Evolutionary conservation across 495 filamentous ascomycete genomes (phyloP).

Genomic region (Pseudotulostoma volvatum): DNA sequence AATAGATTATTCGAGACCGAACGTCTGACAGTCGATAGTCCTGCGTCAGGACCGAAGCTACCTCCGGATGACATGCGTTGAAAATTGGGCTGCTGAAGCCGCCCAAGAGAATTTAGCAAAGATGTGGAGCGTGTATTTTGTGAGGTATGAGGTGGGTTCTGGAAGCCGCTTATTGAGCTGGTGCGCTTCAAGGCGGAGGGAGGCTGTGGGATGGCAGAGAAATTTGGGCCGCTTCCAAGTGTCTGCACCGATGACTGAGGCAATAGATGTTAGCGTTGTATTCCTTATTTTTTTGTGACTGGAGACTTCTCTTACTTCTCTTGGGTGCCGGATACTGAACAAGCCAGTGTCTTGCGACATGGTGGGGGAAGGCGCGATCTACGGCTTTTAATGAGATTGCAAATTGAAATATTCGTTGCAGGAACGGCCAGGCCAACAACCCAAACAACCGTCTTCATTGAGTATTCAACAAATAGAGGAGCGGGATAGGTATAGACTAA

Average conservation of each 20-base stretch:
- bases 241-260: slow-evolving; percentile 36
- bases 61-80: slow-evolving; percentile 65
- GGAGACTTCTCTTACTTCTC: slow-evolving; percentile 50
- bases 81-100: slow-evolving; percentile 74
- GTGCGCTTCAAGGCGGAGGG: slow-evolving; percentile 93
- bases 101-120: slow-evolving; percentile 71
- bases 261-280: slow-evolving; percentile 6
- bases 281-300: too few species aligned
- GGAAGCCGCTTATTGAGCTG: slow-evolving; percentile 56
- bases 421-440: too few species aligned
- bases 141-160: slow-evolving; percentile 45
- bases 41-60: slow-evolving; percentile 52
- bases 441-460: too few species aligned
- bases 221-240: slow-evolving; percentile 59
- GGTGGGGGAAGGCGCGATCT: slow-evolving; percentile 19
- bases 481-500: too few species aligned
- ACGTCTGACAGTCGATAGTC: slow-evolving; percentile 73
- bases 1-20: slow-evolving; percentile 59
- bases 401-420: slow-evolving; percentile 2
- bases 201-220: slow-evolving; percentile 70
- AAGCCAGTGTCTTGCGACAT: slow-evolving; percentile 66
- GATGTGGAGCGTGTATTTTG: slow-evolving; percentile 68
- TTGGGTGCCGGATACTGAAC: slow-evolving; percentile 55
- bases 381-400: slow-evolving; percentile 11
- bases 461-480: too few species aligned